Evolutionary conservation across 148 eudicot genomes (phyloP).

Genomic region (Gaultheria prostrata): DNA sequence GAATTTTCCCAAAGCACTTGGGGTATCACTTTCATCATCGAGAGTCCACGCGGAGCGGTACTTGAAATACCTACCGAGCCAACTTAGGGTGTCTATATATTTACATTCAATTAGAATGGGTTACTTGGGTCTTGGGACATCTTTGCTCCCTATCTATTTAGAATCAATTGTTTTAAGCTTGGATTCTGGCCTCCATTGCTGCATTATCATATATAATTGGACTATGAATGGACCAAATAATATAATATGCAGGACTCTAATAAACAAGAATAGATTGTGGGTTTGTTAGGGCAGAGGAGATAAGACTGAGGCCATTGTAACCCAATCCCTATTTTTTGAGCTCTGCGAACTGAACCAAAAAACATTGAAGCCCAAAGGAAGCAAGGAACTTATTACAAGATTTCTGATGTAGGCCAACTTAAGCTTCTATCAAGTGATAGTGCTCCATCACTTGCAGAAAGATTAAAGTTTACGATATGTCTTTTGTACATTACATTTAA

Average conservation of each 20-base stretch:
- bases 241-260: not conserved
- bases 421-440: not conserved
- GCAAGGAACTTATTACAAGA: not conserved
- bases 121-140: not conserved
- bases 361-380: not conserved
- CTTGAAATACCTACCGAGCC: too few relatives aligned
- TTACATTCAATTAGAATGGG: not conserved
- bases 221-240: too few relatives aligned
- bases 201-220: not conserved
- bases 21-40: too few relatives aligned
- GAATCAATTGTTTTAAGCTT: not conserved
- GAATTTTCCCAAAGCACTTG: too few relatives aligned
- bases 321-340: not conserved
- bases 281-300: not conserved
- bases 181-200: not conserved
- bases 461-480: too few relatives aligned
- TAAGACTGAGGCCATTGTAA: not conserved
- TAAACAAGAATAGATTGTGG: not conserved
- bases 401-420: not conserved
- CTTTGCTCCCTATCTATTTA: not conserved
- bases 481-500: too few relatives aligned
- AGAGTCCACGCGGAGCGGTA: too few relatives aligned
- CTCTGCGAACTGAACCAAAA: not conserved
- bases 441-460: too few relatives aligned
- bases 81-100: too few relatives aligned